phyloP scores from a whole-genome alignment of 2,329 filamentous ascomycete genomes.

The Phyllosticta citribraziliensis region DNA sequence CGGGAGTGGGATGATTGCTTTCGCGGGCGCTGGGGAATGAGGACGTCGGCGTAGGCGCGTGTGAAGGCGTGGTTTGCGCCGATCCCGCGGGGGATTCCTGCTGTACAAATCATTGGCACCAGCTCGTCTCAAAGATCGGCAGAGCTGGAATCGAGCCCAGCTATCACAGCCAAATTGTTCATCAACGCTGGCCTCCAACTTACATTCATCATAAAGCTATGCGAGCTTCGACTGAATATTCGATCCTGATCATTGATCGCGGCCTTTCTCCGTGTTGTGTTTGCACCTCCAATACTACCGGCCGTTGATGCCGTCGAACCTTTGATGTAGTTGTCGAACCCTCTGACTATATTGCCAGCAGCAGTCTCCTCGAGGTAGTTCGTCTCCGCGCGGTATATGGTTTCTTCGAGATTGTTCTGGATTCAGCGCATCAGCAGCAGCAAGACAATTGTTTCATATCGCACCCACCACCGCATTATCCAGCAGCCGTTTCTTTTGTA shows the following conservation, averaged over 20 bases:
- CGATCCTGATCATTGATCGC: slow-evolving; percentile 60
- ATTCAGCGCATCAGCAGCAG: not conserved
- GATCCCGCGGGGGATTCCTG: slow-evolving; percentile 32
- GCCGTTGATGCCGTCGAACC: slow-evolving; percentile 51
- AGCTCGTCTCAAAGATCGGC: not conserved
- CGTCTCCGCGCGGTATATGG: slow-evolving; percentile 73
- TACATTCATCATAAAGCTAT: slow-evolving; percentile 28
- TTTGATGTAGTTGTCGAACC: slow-evolving; percentile 98
- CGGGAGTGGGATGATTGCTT: slow-evolving; percentile 33
- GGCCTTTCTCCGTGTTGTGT: slow-evolving; percentile 47
- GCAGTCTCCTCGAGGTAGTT: slow-evolving; percentile 80
- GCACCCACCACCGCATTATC: slow-evolving; percentile 49
- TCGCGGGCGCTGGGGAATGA: slow-evolving; percentile 36
- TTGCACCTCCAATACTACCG: slow-evolving; percentile 31
- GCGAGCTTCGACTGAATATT: slow-evolving; percentile 50
- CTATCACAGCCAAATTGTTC: not conserved
- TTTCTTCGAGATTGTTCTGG: slow-evolving; percentile 55
- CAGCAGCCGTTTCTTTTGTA: slow-evolving; percentile 55
- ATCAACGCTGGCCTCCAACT: not conserved
- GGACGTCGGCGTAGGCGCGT: slow-evolving; percentile 38
- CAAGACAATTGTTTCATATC: not conserved
- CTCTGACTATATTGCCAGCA: slow-evolving; percentile 89
- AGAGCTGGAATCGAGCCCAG: not conserved
- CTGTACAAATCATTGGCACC: not conserved
- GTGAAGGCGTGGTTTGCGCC: slow-evolving; percentile 32